Evolutionary conservation across 306 rosid species (phyloP).

Genomic region (Sindora glabra): DNA sequence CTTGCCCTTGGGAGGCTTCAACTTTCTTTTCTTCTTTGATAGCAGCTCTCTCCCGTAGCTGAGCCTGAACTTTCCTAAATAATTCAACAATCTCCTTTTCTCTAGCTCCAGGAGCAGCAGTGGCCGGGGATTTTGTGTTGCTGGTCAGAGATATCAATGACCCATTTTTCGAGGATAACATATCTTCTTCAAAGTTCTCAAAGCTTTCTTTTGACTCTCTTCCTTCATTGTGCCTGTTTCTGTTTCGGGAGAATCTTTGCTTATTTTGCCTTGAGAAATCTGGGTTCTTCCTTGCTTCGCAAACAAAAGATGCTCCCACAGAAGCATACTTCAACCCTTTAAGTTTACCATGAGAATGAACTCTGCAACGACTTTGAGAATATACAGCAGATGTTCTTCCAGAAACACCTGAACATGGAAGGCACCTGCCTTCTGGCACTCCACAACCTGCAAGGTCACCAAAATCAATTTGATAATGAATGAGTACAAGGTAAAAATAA

Average conservation of each 20-base stretch:
- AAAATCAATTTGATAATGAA: conserved; percentile 1
- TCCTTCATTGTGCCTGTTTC: conserved; percentile 64
- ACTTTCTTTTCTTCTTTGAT: conserved; percentile 79
- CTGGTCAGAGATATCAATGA: conserved; percentile 49
- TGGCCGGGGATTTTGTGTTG: conserved; percentile 55
- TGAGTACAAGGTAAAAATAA: not conserved
- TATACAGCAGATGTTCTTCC: conserved; percentile 45
- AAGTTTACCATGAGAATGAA: conserved; percentile 39
- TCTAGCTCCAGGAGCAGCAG: conserved; percentile 81
- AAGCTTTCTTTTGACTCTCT: conserved; percentile 53
- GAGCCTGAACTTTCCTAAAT: conserved; percentile 87
- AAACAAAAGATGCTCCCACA: conserved; percentile 37
- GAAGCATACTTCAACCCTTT: conserved; percentile 37
- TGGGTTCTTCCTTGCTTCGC: conserved; percentile 65
- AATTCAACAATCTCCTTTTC: conserved; percentile 96
- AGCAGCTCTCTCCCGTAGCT: conserved; percentile 71
- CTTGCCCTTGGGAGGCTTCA: conserved; percentile 47
- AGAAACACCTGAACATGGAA: conserved; percentile 53
- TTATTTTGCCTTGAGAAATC: conserved; percentile 75
- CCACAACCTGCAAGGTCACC: conserved; percentile 43
- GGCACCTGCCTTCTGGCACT: conserved; percentile 50
- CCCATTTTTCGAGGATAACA: conserved; percentile 69
- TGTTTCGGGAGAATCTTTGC: conserved; percentile 49
- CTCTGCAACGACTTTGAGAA: conserved; percentile 24
- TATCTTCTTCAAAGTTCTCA: conserved; percentile 66